These are phyloP conservation scores for Microstroma glucosiphilum DNA, from an alignment of 1,284 basidiomycete genomes.

Conservation along the genomic window DNA sequence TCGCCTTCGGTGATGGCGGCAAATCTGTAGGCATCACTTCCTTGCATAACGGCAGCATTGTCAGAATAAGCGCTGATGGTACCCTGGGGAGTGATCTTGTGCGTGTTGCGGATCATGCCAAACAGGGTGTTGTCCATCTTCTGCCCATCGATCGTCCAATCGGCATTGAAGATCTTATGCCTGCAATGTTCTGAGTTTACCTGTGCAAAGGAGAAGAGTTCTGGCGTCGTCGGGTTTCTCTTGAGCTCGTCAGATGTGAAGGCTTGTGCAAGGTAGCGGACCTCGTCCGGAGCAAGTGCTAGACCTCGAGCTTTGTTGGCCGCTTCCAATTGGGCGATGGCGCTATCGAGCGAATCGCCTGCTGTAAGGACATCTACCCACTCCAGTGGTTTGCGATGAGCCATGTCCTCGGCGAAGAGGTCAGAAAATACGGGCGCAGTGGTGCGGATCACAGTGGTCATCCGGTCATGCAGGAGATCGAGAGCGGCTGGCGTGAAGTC, in stretches of 20 bases:
- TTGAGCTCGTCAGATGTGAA: constrained; percentile 56
- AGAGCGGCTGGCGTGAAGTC: constrained; percentile 19
- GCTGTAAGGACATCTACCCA: constrained; percentile 59
- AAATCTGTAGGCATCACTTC: constrained; percentile 71
- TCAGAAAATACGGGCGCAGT: constrained; percentile 54
- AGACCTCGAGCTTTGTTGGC: constrained; percentile 84
- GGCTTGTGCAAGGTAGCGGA: constrained; percentile 83
- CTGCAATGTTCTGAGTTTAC: constrained; percentile 99
- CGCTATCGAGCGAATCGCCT: constrained; percentile 29
- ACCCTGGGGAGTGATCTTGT: constrained; percentile 61
- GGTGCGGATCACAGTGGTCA: constrained; percentile 71
- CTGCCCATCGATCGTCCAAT: constrained; percentile 79
- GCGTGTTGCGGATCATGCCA: constrained; percentile 96
- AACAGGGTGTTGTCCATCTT: constrained; percentile 75
- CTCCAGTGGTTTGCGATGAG: constrained; percentile 57
- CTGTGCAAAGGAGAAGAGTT: constrained; percentile 99
- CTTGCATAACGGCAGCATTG: constrained; percentile 90
- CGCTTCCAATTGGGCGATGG: constrained; percentile 56
- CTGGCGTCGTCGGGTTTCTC: constrained; percentile 70
- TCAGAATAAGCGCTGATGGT: constrained; percentile 97
- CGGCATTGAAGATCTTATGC: constrained; percentile 99
- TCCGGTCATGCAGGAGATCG: constrained; percentile 63
- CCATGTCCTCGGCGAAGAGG: constrained; percentile 57
- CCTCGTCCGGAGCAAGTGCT: constrained; percentile 81
- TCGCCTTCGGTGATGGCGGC: constrained; percentile 54